These are phyloP conservation scores for Teunomyces lycoperdinae DNA, from an alignment of 805 yeast genomes.

Conservation along the genomic window DNA sequence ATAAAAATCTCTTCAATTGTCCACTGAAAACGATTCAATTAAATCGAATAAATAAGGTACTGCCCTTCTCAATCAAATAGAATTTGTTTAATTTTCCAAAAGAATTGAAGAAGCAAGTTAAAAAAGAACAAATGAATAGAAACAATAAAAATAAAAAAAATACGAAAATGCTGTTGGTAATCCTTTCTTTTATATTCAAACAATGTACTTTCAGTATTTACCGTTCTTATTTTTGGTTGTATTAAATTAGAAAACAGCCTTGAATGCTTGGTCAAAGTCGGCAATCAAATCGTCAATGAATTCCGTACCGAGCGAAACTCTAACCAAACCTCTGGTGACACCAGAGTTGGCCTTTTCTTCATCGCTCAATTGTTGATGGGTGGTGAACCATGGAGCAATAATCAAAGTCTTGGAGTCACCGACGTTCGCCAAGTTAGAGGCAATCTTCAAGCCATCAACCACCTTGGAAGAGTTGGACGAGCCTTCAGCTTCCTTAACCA, in stretches of 20 bases:
- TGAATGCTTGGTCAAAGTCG: constrained; percentile 82
- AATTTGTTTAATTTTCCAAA: too few relatives aligned
- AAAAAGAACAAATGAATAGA: too few relatives aligned
- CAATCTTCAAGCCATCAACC: constrained; percentile 79
- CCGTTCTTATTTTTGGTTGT: background rate
- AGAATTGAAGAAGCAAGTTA: too few relatives aligned
- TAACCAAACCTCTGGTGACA: constrained; percentile 82
- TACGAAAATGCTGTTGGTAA: too few relatives aligned
- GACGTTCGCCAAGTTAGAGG: constrained; percentile 92
- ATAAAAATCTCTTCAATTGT: too few relatives aligned
- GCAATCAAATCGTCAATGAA: constrained; percentile 71
- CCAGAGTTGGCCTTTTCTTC: constrained; percentile 82
- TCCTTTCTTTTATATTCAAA: too few relatives aligned
- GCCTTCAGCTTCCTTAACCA: constrained; percentile 58
- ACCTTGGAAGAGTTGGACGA: constrained; percentile 70
- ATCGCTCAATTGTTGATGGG: constrained; percentile 86
- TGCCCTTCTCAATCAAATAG: too few relatives aligned
- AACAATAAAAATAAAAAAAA: too few relatives aligned
- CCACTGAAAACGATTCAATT: too few relatives aligned
- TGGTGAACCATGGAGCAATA: constrained; percentile 93
- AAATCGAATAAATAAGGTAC: too few relatives aligned
- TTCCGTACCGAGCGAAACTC: constrained; percentile 87
- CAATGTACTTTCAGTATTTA: too few relatives aligned
- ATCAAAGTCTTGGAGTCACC: constrained; percentile 96
- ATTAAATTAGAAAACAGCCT: constrained; percentile 40